Base-by-base conservation (phyloP, 768 basidiomycete species). In the Termitomyces sp. region DNA sequence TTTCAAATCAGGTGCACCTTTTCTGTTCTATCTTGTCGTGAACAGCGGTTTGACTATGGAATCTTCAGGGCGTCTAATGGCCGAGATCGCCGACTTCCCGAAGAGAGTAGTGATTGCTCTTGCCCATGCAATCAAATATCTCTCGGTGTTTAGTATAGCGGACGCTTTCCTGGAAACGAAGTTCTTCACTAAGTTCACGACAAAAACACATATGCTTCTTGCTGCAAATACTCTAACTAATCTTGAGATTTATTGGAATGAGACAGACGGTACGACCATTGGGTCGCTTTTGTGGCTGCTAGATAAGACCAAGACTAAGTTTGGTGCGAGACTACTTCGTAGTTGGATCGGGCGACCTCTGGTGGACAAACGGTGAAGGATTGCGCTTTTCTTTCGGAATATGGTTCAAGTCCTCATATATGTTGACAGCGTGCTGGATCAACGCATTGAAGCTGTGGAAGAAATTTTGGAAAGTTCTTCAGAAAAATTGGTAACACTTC, bases 171-270 rank as follows among this genome's bases (percentile, higher is more conserved):
- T 87, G 7, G 89, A 91, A 64, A 87, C 90, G 2, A 81, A 81
- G 24, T 92, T 92, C 70, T 96, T 97, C 75, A 80, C 77, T 20
- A 84, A 77, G 68, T 98, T 98, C 69, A 79, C 91, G 4, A 85
- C 87, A 24, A 81, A 83, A 58, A 82, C 85, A 0, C 88, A 93
- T 64, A 96, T 99, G 96, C 79, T 94, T 22, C 80, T 99, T 50
- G 90, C 89, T 52, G 89, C 88, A 28, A 97, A 94, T 70, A 96
- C 96, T 0, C 74, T 98, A 12, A 81, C 82, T 13, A 98, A 97
- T 70, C 73, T 96, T 75, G 96, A 98, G 73, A 86, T 99, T n/a
- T 96, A 92, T 71, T 84, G 87, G 38, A 98, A 98, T 67, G 89
- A 91, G 69, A 94, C 92, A 0, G 90, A 97, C 70, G 83, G 83